phyloP scores from a whole-genome alignment of 495 filamentous ascomycete species.

The Neurospora tetrasperma region DNA sequence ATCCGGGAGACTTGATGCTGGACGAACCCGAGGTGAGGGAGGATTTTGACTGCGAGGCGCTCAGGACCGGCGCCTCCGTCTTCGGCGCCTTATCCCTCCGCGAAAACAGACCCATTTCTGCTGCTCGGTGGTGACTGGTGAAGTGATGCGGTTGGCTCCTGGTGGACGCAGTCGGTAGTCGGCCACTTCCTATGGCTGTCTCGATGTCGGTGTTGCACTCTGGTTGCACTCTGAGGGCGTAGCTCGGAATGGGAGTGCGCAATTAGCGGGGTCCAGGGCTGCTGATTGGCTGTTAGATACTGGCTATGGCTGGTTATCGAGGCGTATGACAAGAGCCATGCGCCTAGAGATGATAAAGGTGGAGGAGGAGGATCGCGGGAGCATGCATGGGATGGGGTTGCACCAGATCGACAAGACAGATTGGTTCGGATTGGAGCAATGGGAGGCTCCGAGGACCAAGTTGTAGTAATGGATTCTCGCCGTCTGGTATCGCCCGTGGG shows the following conservation, averaged over 20 bases:
- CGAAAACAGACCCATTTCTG: constrained; percentile 43
- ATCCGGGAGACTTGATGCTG: constrained; percentile 23
- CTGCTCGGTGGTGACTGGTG: constrained; percentile 4
- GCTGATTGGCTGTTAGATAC: constrained; percentile 7
- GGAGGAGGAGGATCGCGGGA: not conserved
- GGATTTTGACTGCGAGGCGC: constrained; percentile 25
- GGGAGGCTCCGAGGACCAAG: not conserved
- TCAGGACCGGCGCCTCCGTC: constrained; percentile 20
- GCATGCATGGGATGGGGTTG: not conserved
- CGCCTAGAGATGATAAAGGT: not conserved
- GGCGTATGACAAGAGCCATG: not conserved
- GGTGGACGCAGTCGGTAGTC: constrained; percentile 10
- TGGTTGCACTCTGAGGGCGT: constrained; percentile 10
- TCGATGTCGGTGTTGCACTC: not conserved
- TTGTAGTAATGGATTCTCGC: not conserved
- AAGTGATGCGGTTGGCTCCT: constrained; percentile 1
- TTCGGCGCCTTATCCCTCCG: constrained; percentile 38
- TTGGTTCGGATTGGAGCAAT: not conserved
- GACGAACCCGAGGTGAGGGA: constrained; percentile 26
- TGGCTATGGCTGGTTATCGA: not conserved
- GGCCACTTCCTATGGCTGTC: not conserved
- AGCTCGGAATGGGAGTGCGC: constrained; percentile 6
- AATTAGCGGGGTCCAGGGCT: not conserved
- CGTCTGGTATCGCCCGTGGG: not conserved
- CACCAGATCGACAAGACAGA: not conserved